Evolutionary conservation across 2,329 filamentous ascomycete species (phyloP).

Genomic region (Aureobasidium sp.): DNA sequence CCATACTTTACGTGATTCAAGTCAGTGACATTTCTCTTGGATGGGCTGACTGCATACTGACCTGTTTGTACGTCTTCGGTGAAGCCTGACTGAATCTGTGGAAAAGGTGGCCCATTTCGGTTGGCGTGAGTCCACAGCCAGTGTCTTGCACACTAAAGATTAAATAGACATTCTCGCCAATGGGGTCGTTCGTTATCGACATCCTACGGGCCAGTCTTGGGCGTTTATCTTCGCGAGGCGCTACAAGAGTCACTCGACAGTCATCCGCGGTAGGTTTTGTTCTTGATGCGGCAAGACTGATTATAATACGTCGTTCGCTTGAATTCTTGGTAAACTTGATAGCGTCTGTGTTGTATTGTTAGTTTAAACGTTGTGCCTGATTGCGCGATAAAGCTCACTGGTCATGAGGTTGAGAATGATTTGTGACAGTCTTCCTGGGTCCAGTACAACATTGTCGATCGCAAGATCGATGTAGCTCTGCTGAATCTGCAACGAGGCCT

Average conservation of each 20-base stretch:
- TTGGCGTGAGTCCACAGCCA: conserved; percentile 29
- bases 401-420: conserved; percentile 22
- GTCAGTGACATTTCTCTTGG: background rate
- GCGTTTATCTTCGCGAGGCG: conserved; percentile 15
- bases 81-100: conserved; percentile 48
- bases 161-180: conserved; percentile 31
- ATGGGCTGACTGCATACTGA: conserved; percentile 47
- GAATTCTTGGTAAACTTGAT: conserved; percentile 36
- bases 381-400: conserved; percentile 24
- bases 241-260: conserved; percentile 28
- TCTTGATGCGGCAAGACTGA: conserved; percentile 31
- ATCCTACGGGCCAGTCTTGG: conserved; percentile 15
- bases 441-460: conserved; percentile 30
- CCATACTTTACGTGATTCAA: conserved; percentile 51
- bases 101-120: conserved; percentile 46
- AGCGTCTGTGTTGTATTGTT: conserved; percentile 35
- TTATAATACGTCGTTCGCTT: conserved; percentile 29
- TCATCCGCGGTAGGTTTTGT: conserved; percentile 28
- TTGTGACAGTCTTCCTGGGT: conserved; percentile 34
- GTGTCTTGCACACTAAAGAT: conserved; percentile 31
- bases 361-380: conserved; percentile 21
- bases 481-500: conserved; percentile 26
- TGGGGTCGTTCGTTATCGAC: conserved; percentile 3
- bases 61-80: conserved; percentile 25
- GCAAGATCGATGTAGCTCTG: conserved; percentile 25